Conservation (phyloP, 2,329 filamentous ascomycete species). For the Trichoderma sp. region DNA sequence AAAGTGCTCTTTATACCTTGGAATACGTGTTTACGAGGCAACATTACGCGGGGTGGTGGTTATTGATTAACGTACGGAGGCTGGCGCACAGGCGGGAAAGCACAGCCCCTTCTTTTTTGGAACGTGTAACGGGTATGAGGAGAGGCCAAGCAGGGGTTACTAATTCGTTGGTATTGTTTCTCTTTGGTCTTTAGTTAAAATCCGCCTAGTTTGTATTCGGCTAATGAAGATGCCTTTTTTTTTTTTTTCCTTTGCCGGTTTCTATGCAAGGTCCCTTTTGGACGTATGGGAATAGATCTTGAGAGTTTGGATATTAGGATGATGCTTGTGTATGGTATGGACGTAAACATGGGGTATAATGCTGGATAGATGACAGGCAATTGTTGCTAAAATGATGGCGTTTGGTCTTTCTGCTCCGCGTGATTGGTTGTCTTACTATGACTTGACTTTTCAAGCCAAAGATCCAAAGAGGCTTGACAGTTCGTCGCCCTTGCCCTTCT, state of each 20-base stretch:
- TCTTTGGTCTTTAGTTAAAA: slow-evolving; percentile 33
- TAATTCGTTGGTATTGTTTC: slow-evolving; percentile 32
- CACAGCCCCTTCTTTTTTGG: slow-evolving; percentile 30
- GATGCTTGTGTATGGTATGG: too few relatives aligned
- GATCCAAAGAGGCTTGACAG: slow-evolving; percentile 74
- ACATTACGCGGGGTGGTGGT: slow-evolving; percentile 27
- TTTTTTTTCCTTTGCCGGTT: background rate
- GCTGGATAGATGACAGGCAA: background rate
- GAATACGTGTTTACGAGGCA: slow-evolving; percentile 23
- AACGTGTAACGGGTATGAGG: slow-evolving; percentile 34
- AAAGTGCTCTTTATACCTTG: slow-evolving; percentile 22
- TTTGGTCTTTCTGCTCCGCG: background rate
- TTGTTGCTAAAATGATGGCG: background rate
- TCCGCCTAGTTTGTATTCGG: slow-evolving; percentile 32
- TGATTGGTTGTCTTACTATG: too few relatives aligned
- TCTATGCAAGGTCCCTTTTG: too few relatives aligned
- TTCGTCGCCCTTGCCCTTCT: slow-evolving; percentile 61
- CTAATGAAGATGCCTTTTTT: slow-evolving; percentile 25
- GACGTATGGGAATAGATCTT: too few relatives aligned
- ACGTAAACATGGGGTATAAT: background rate
- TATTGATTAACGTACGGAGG: slow-evolving; percentile 27
- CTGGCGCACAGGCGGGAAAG: slow-evolving; percentile 37
- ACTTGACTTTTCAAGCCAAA: slow-evolving; percentile 40
- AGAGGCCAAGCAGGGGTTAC: slow-evolving; percentile 32
- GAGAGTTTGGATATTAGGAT: too few relatives aligned